Base-by-base conservation (phyloP, 306 rosid species). In the Leucaena leucocephala region DNA sequence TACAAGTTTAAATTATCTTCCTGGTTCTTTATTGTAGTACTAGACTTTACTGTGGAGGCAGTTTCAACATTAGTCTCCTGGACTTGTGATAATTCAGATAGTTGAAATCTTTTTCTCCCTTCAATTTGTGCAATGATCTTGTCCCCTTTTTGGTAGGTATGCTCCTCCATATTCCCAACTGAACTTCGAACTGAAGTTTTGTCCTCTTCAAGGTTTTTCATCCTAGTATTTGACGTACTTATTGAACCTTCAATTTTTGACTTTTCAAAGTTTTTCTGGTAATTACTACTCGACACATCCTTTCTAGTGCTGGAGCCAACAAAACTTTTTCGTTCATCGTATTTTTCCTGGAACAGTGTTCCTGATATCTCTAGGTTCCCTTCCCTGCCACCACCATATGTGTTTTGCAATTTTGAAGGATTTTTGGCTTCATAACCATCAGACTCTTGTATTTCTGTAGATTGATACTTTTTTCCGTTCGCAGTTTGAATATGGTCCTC, bases 11-110 rank as follows among this genome's bases (percentile, higher is more conserved):
- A 76, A 65, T 71, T 80, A 45, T 81, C 80, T 72, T 85, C 88
- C 78, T 73, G 71, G 76, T 81, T 82, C 74, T 78, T 71, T 65
- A 76, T 46, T 76, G 74, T 84, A 87, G 82, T 77, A 79, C 84
- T 85, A 54, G 92, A 83, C 71, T 77, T 84, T 6, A 68, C 7
- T 35, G 81, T 59, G 61, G 85, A 84, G 54, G 81, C 72, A 69
- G 75, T 84, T 78, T 82, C 87, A 45, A 76, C 68, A 75, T 78
- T 48, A 62, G 77, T 75, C 34, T 83, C 79, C 75, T 76, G 84
- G 81, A 40, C 74, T 72, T 78, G 89, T 49, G 91, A 85, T 77
- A 43, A 75, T 69, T 83, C 88, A 88, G 84, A 82, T 74, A 84
- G 72, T 68, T 83, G 90, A 67, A 78, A 71, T 54, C 75, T 87